Evolutionary conservation across 257 asterid species (phyloP).

Genomic region (Gentiana macrophylla): DNA sequence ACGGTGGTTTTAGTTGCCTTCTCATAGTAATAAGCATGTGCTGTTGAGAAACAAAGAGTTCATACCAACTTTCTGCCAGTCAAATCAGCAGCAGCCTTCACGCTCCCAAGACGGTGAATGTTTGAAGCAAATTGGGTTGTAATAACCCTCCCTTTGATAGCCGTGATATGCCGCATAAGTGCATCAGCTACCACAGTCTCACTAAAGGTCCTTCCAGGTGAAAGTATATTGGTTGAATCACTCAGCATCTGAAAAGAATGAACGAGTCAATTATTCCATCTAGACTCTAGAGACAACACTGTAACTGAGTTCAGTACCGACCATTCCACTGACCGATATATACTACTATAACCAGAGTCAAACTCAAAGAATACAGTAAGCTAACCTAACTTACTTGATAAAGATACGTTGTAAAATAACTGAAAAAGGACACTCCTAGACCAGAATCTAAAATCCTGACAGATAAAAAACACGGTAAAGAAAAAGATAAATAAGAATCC

Average conservation of each 20-base stretch:
- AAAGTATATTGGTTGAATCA: slow-evolving; percentile 91
- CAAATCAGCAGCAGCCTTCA: slow-evolving; percentile 98
- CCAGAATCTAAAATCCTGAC: no score
- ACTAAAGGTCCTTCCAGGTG: slow-evolving; percentile 96
- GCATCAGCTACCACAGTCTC: slow-evolving; percentile 93
- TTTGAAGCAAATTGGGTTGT: slow-evolving; percentile 98
- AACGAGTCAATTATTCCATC: neutral
- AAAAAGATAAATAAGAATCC: no score
- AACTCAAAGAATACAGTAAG: no score
- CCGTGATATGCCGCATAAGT: slow-evolving; percentile 67
- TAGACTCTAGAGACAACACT: no score
- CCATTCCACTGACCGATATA: no score
- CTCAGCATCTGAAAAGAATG: slow-evolving; percentile 83
- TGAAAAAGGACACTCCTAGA: no score
- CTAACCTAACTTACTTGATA: no score
- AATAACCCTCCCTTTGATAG: slow-evolving; percentile 83
- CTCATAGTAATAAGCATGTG: neutral
- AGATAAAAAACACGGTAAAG: no score
- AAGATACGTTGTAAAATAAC: no score
- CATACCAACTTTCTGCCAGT: slow-evolving; percentile 95
- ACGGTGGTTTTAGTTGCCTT: slow-evolving; percentile 8
- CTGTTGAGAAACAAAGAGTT: slow-evolving; percentile 7
- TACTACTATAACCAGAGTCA: no score
- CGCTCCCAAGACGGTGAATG: slow-evolving; percentile 96
- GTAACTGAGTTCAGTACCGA: no score